A percentile compares a stretch with the other conserved stretches of the same genome.
These are phyloP conservation scores for Discostella stelligeroides DNA, from an alignment of 108 stramenopile species.

Conservation along the genomic window DNA sequence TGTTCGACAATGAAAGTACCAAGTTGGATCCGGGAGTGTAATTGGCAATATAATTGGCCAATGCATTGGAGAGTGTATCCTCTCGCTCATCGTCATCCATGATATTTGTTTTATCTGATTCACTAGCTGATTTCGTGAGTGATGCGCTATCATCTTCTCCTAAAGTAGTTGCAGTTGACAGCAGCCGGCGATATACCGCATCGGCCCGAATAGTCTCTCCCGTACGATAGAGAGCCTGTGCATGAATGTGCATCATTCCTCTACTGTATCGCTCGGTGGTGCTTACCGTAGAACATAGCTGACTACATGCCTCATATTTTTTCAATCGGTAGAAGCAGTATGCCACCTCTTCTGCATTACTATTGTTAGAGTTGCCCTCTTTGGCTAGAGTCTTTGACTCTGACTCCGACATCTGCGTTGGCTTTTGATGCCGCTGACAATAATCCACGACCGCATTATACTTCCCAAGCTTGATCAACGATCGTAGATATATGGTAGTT, in stretches of 20 bases:
- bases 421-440: neutral
- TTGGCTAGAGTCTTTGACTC: neutral
- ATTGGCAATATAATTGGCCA: slow-evolving; percentile 51
- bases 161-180: no score
- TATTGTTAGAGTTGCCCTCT: no score
- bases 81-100: slow-evolving; percentile 48
- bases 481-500: slow-evolving; percentile 43
- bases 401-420: neutral
- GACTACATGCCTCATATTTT: slow-evolving; percentile 44
- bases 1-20: neutral
- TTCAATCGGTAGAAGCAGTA: slow-evolving; percentile 45
- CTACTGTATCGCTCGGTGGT: neutral
- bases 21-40: slow-evolving; percentile 41
- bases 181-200: slow-evolving; percentile 24
- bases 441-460: slow-evolving; percentile 34
- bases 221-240: slow-evolving; percentile 48
- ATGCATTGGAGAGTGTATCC: slow-evolving; percentile 44
- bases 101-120: neutral
- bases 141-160: neutral
- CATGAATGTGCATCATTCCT: slow-evolving; percentile 47
- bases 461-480: slow-evolving; percentile 26
- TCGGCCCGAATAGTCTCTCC: slow-evolving; percentile 34
- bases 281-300: slow-evolving; percentile 11
- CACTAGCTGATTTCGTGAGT: no score
- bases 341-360: slow-evolving; percentile 31